phyloP scores from a whole-genome alignment of 2,329 filamentous ascomycete genomes.

The Aplosporella prunicola region DNA sequence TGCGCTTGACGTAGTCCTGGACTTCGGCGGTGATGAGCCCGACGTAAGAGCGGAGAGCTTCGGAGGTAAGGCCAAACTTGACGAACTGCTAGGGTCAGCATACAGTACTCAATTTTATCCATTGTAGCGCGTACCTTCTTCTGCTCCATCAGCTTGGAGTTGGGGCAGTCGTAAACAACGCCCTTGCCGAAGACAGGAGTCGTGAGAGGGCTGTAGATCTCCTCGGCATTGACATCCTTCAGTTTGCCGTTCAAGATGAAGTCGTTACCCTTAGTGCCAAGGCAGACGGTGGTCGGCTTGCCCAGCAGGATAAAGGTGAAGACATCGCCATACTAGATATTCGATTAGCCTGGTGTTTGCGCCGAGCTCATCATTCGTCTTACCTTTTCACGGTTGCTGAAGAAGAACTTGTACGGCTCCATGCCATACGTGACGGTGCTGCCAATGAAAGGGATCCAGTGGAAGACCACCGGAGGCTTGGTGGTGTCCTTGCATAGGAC shows the following conservation, averaged over 20 bases:
- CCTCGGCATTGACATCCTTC: constrained; percentile 81
- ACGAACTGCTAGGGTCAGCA: constrained; percentile 49
- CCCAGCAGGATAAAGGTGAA: constrained; percentile 85
- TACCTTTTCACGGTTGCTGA: constrained; percentile 63
- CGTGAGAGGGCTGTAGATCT: constrained; percentile 72
- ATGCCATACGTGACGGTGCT: constrained; percentile 93
- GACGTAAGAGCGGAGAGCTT: constrained; percentile 68
- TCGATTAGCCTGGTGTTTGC: constrained; percentile 15
- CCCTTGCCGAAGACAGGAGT: constrained; percentile 68
- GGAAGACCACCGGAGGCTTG: constrained; percentile 52
- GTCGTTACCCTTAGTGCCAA: constrained; percentile 76
- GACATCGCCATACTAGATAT: constrained; percentile 65
- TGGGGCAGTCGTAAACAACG: constrained; percentile 86
- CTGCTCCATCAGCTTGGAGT: constrained; percentile 89
- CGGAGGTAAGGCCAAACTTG: constrained; percentile 69
- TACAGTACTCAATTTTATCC: not conserved
- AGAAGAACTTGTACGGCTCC: constrained; percentile 84
- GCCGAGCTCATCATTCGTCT: constrained; percentile 11
- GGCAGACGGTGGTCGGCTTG: constrained; percentile 78
- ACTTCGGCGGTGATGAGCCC: constrained; percentile 69
- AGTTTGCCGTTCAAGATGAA: constrained; percentile 88
- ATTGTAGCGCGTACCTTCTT: constrained; percentile 59
- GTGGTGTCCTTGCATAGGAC: constrained; percentile 72
- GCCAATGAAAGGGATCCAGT: constrained; percentile 64
- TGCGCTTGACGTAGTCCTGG: constrained; percentile 60